These are phyloP conservation scores for Colletotrichum tanaceti DNA, from an alignment of 2,329 filamentous ascomycete species.

Conservation along the genomic window DNA sequence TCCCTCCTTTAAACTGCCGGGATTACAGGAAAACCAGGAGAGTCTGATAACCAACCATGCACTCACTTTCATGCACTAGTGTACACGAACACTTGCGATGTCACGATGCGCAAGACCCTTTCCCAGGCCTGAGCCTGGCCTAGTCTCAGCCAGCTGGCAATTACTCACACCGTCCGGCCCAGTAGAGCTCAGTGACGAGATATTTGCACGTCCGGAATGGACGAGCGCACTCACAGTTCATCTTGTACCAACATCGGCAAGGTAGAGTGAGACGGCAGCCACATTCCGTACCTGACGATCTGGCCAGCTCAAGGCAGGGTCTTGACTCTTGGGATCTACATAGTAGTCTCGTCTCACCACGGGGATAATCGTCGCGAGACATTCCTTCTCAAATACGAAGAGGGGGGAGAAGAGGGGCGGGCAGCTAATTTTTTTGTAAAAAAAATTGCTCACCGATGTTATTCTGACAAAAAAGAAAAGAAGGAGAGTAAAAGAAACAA, in stretches of 20 bases:
- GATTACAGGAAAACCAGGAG: constrained; percentile 20
- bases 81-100: background rate
- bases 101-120: background rate
- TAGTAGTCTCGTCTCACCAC: constrained; percentile 31
- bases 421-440: background rate
- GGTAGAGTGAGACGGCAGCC: constrained; percentile 29
- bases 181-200: constrained; percentile 19
- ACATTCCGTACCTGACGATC: constrained; percentile 41
- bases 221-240: constrained; percentile 23
- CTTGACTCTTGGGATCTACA: constrained; percentile 23
- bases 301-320: constrained; percentile 25
- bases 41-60: constrained; percentile 9
- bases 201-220: constrained; percentile 20
- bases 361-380: constrained; percentile 36
- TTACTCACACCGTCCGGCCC: background rate
- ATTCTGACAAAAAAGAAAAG: constrained; percentile 9
- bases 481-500: constrained; percentile 17
- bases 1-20: background rate
- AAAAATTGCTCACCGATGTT: background rate
- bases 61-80: background rate
- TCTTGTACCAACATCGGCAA: constrained; percentile 31
- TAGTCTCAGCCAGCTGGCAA: background rate
- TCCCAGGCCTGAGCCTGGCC: background rate
- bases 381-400: constrained; percentile 18
- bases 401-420: background rate